Conservation (phyloP, 805 yeast species). For the Sugiyamaella smithiae region DNA sequence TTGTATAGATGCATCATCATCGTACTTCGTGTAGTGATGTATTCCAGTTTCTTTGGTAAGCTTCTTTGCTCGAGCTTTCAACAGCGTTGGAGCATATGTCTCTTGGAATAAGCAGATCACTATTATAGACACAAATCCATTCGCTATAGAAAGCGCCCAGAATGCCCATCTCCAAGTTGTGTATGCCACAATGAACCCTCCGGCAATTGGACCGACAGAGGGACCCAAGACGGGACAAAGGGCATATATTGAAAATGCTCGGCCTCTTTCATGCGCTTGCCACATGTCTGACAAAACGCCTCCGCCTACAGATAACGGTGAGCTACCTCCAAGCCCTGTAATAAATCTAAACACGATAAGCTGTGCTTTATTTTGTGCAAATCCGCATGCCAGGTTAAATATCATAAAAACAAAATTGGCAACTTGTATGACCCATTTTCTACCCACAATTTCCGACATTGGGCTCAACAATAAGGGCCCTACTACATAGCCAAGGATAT, state of each 20-base stretch:
- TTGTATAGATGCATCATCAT: constrained; percentile 33
- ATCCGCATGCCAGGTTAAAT: constrained; percentile 54
- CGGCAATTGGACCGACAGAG: constrained; percentile 43
- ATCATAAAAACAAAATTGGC: constrained; percentile 47
- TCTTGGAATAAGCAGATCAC: constrained; percentile 50
- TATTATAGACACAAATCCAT: constrained; percentile 44
- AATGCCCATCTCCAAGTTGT: constrained; percentile 63
- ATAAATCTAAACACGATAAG: constrained; percentile 57
- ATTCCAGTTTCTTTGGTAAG: constrained; percentile 50
- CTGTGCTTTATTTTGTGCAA: constrained; percentile 54
- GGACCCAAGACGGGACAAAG: constrained; percentile 64
- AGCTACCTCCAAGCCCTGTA: constrained; percentile 63
- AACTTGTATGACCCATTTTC: constrained; percentile 51
- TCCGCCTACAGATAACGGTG: constrained; percentile 65
- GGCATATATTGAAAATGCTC: constrained; percentile 54
- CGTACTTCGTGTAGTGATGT: constrained; percentile 56
- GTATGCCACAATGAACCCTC: constrained; percentile 55
- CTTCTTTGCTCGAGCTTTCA: constrained; percentile 43
- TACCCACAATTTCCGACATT: constrained; percentile 61
- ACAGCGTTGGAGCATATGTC: constrained; percentile 56
- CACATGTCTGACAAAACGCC: constrained; percentile 64
- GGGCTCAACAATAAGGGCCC: constrained; percentile 69
- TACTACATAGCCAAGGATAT: constrained; percentile 63
- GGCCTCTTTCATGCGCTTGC: constrained; percentile 48
- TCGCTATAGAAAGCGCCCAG: constrained; percentile 52